Base-by-base conservation (phyloP, 1,284 basidiomycete genomes). In the Ustilago nuda region DNA sequence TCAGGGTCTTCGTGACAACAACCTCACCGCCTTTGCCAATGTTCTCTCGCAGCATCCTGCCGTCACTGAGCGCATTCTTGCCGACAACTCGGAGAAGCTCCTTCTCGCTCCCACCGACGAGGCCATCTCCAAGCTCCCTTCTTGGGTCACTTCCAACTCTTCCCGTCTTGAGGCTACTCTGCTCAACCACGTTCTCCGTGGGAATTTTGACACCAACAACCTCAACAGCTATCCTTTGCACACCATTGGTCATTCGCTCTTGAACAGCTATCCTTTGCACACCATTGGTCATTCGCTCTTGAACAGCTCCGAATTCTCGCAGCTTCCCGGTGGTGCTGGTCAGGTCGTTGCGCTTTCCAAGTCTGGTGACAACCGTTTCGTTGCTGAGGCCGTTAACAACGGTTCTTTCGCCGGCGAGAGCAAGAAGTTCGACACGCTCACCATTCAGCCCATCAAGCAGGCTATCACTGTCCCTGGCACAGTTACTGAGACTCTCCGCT, bases 251-350 rank as follows among this genome's bases (percentile, higher is more conserved):
- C 79, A 81, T 63, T 78, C 75, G 51, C 58, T 77, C 36, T 32
- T 81, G 36, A 78, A 73, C 57, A 56, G 39, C 15, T 11, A n/a
- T n/a, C 77, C 77, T n/a, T 43, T 69, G 32, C 77, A 81, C 66
- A 79, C 78, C 15, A 62, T 81, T 55, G 73, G 73, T 6, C 79
- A 81, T 63, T 78, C 75, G 51, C 58, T 77, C 36, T 32, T 81
- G 36, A 78, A 73, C 57, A 56, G 39, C 15, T 11, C 57, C 2
- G 62, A 56, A 7, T 78, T 58, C 43, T 50, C 55, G 12, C 61
- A 71, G 19, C 60, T 81, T n/a, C 79, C 79, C 23, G 79, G 79
- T 32, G 74, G 74, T 11, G 78, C 79, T 33, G 79, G 79, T 33
- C 77, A 78, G 61, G 75, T 75, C 12, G 78, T 81, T 11, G 77